Base-by-base conservation (phyloP, 768 basidiomycete species). In the Xerocomus brunneocitrinus region DNA sequence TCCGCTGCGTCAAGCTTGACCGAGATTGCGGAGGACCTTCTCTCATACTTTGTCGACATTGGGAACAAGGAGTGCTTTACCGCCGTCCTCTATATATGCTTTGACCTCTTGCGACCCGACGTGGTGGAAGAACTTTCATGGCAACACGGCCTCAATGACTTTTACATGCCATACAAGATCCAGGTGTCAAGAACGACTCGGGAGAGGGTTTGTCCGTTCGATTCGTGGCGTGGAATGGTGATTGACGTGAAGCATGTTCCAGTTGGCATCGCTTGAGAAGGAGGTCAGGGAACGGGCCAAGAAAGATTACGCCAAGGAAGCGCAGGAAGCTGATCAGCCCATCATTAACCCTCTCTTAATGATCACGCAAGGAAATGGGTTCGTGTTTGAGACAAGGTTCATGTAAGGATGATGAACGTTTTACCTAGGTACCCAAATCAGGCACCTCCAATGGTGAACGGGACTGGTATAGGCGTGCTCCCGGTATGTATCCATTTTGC, bases 61-160 rank as follows among this genome's bases (percentile, higher is more conserved):
- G 97, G 97, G 32, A 95, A 95, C 80, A 95, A 94, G 74, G 97
- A 99, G 67, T 95, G 93, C 71, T 99, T 95, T 70, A 88, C 92
- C 0, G 91, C 89, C 1, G 75, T 88, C 57, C 81, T 98, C 24
- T 98, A 85, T 62, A 80, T 89, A 49, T 97, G 94, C 76, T 99
- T 94, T 75, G 95, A 99, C 72, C 79, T 98, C n/a, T 74, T 98
- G 49, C 87, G 91, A 42, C 81, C 93, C 3, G 95, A 98, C 64
- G 72, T 95, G 52, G 92, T 97, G 27, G 89, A 94, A 71, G 95
- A 97, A 69, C 75, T 97, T 34, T 93, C 93, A 57, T 98, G 97
- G 97, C 89, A 91, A 67, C 86, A 97, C 61, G 95, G 87, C 22
- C 79, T 99, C 43, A 92, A 91, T 64, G 97, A 99, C 72, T 98